Percentiles rank a stretch among this genome's conserved stretches.
These are phyloP conservation scores for Artemisia tridentata DNA, from an alignment of 129 eudicot species.

Conservation along the genomic window DNA sequence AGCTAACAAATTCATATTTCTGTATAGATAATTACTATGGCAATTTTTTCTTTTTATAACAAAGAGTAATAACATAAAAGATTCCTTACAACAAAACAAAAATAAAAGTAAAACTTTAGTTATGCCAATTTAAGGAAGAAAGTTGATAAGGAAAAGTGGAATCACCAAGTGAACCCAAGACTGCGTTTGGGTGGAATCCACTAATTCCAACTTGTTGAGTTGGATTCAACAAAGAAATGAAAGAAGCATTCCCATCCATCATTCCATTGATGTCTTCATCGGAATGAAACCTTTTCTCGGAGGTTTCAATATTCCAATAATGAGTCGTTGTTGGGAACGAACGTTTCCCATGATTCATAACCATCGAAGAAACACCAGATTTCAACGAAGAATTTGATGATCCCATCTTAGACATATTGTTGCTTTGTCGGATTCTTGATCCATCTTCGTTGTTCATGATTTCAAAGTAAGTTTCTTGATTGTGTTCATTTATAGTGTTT, in stretches of 20 bases:
- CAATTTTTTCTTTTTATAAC: background rate
- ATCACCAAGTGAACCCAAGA: conserved; percentile 34
- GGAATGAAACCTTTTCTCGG: conserved; percentile 39
- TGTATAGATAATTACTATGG: conserved; percentile 17
- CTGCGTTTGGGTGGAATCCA: conserved; percentile 36
- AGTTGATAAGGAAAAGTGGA: conserved; percentile 35
- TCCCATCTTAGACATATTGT: conserved; percentile 28
- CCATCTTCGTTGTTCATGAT: conserved; percentile 36
- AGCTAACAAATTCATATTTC: background rate
- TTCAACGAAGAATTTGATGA: conserved; percentile 31
- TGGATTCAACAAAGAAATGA: conserved; percentile 39
- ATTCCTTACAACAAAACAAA: conserved; percentile 16
- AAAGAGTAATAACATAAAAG: background rate
- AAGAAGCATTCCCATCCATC: conserved; percentile 41
- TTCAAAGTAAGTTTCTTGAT: conserved; percentile 39
- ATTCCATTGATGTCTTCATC: conserved; percentile 35
- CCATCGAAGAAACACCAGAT: conserved; percentile 31
- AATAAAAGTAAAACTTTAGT: conserved; percentile 15
- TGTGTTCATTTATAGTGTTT: conserved; percentile 7
- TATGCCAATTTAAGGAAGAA: conserved; percentile 38
- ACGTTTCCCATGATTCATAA: conserved; percentile 28
- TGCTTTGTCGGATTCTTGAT: conserved; percentile 29
- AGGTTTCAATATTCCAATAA: conserved; percentile 35
- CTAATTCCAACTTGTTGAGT: conserved; percentile 26
- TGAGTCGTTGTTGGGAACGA: conserved; percentile 25